Evolutionary conservation across 768 basidiomycete genomes (phyloP), one percentile per base, ranked within the genome.

Genomic region (Boletellus emodensis): DNA sequence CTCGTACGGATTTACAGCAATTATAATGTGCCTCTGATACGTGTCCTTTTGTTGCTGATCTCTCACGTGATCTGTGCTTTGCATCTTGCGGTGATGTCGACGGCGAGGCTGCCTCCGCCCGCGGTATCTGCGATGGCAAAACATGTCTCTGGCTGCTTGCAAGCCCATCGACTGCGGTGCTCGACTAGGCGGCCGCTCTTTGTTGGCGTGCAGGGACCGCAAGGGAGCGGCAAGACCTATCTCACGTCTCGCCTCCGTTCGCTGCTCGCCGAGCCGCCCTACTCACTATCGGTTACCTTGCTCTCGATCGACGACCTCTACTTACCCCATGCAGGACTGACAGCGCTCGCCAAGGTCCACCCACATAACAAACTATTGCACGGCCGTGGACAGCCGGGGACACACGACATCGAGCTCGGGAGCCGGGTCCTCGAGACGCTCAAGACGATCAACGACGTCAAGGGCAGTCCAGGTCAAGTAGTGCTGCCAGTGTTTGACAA

Each of bases 341-440:
- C 71, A 3, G 65, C 68, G 0, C 75, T 95, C 17, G 83, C 90
- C 8, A 47, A 56, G 39, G 40, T 48, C 2, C 35, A 70, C 48
- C 79, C 85, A 1, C 59, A 68, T 4, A 94, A 95, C 61, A 58
- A 63, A 20, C 73, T 97, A 2, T 76, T 92, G 63, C 72, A 76
- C 6, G 94, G 94, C 10, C 81, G 94, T n/a, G 94, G 94, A 1
- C 90, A 85, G 57, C 94, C 94, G 0, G 94, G 94, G 1, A 97
- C 94, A 8, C 94, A 97, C 63, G 94, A 97, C 62, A 66, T 90
- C 28, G 60, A 66, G 2, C 79, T 96, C 12, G 90, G 87, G 10
- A 54, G 73, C 2, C 54, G 72, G 7, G 60, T 86, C 34, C 62
- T 94, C 30, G 53, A 62, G 10, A 64, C 72, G 6, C 68, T 96